Conservation (phyloP, 768 basidiomycete species). For the Arthromyces matolae region DNA sequence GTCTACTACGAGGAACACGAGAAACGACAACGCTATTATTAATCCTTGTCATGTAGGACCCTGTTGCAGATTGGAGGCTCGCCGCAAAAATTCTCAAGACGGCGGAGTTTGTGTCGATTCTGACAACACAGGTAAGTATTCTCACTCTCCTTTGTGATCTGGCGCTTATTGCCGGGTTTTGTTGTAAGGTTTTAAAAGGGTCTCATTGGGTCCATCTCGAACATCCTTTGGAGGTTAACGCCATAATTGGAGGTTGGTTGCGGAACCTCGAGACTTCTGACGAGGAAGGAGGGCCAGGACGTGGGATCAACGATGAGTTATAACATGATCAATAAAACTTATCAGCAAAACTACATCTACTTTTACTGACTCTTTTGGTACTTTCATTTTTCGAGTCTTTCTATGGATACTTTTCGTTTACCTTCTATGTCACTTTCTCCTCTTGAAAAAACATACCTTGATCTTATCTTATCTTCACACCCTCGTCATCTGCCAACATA, state of each 20-base stretch:
- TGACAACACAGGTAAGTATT: conserved; percentile 36
- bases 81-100: conserved; percentile 34
- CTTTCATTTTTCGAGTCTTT: too few species aligned
- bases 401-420: too few species aligned
- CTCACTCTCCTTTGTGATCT: neutral
- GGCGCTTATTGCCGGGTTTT: too few species aligned
- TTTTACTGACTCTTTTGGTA: too few species aligned
- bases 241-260: conserved; percentile 10
- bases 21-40: neutral
- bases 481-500: too few species aligned
- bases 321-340: too few species aligned
- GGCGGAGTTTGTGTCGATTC: conserved; percentile 32
- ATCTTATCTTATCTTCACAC: too few species aligned
- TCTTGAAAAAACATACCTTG: too few species aligned
- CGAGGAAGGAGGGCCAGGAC: neutral
- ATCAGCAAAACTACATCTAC: too few species aligned
- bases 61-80: conserved; percentile 42
- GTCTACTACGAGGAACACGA: neutral
- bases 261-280: neutral
- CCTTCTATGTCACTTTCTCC: too few species aligned
- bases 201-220: conserved; percentile 16
- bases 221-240: conserved; percentile 9
- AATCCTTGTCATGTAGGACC: conserved; percentile 41
- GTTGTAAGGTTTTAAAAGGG: conserved; percentile 9
- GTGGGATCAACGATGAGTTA: neutral